Evolutionary conservation across 192 early-diverging fungal species (phyloP).

Genomic region (Backusella liffmaniae): DNA sequence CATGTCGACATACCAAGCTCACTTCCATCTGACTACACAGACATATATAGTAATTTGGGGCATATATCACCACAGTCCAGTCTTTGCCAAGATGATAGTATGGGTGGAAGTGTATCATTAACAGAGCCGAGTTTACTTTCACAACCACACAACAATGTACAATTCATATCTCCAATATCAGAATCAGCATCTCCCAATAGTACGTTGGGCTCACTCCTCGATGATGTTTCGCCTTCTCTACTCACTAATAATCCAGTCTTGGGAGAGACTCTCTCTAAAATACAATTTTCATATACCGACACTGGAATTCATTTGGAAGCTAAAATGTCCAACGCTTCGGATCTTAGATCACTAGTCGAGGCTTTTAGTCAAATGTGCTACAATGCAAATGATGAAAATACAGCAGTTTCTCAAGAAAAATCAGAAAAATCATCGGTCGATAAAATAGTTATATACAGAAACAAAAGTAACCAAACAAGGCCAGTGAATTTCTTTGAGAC

Average conservation of each 20-base stretch:
- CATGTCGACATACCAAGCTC: constrained; percentile 4
- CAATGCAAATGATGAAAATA: background rate
- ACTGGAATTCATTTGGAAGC: constrained; percentile 27
- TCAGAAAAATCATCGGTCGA: background rate
- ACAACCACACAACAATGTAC: background rate
- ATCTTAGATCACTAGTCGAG: constrained; percentile 28
- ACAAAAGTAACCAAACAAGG: constrained; percentile 21
- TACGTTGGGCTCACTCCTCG: background rate
- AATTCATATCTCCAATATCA: constrained; percentile 1
- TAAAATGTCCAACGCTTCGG: constrained; percentile 28
- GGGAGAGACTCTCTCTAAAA: constrained; percentile 15
- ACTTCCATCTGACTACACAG: background rate
- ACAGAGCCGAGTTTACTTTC: background rate
- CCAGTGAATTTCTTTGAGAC: constrained; percentile 31
- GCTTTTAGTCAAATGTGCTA: constrained; percentile 22
- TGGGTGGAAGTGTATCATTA: background rate
- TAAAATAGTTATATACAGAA: constrained; percentile 19
- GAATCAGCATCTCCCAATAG: background rate
- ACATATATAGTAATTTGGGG: constrained; percentile 2
- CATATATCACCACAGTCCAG: constrained; percentile 10
- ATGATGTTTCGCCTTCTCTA: background rate
- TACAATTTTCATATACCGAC: constrained; percentile 26
- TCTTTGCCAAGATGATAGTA: constrained; percentile 1
- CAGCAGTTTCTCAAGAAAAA: background rate
- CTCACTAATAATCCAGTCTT: constrained; percentile 1